Percentiles rank a stretch among this genome's conserved stretches.
Evolutionary conservation across 192 early-diverging fungal species (phyloP).

Genomic region (Dimargaris verticillata): DNA sequence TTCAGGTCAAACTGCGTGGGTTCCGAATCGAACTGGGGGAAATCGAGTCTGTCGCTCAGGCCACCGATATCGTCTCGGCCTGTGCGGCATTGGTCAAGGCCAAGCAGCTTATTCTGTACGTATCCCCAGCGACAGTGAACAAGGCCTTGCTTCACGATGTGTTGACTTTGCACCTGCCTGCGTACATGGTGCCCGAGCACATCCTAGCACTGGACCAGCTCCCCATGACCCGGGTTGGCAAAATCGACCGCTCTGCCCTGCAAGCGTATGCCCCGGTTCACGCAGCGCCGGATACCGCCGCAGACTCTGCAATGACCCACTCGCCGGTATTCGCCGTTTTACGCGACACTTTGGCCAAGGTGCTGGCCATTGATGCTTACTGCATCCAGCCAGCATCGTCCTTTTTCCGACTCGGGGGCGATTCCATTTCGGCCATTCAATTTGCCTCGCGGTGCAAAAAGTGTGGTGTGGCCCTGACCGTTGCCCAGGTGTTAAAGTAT

Average conservation of each 20-base stretch:
- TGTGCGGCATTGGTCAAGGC: slow-evolving; percentile 17
- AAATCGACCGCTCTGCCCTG: neutral
- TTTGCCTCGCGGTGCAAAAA: slow-evolving; percentile 1
- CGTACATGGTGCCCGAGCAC: slow-evolving; percentile 8
- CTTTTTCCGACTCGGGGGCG: slow-evolving; percentile 26
- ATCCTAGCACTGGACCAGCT: neutral
- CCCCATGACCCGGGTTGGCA: slow-evolving; percentile 5
- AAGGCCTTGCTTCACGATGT: neutral
- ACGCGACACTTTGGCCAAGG: neutral
- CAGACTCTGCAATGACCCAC: neutral
- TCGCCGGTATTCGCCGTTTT: neutral
- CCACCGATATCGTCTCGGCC: slow-evolving; percentile 11
- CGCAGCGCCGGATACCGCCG: neutral
- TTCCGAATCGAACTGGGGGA: slow-evolving; percentile 23
- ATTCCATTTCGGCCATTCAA: slow-evolving; percentile 18
- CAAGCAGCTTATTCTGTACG: slow-evolving; percentile 16
- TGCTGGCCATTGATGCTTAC: neutral
- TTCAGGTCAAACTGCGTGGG: slow-evolving; percentile 24
- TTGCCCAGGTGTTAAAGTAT: slow-evolving; percentile 9
- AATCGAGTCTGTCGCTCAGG: slow-evolving; percentile 12
- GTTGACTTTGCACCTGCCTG: neutral
- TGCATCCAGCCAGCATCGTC: neutral
- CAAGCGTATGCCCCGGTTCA: neutral
- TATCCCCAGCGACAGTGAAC: slow-evolving; percentile 13
- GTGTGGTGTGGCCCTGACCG: neutral